These are phyloP conservation scores for Monosporascus cannonballus DNA, from an alignment of 2,329 filamentous ascomycete genomes.

Conservation along the genomic window DNA sequence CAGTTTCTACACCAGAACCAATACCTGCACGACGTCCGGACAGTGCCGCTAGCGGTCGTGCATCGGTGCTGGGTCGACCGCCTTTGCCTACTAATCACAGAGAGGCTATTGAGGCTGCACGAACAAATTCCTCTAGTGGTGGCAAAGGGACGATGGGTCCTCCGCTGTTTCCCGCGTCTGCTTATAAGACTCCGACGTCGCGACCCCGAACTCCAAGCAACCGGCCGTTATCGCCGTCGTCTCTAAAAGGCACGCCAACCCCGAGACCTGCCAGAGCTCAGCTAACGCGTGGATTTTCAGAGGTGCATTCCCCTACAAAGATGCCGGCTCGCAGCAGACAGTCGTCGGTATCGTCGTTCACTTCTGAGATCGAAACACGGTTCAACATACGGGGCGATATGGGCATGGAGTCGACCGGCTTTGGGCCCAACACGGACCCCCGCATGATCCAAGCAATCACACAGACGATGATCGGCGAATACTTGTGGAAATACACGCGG, in stretches of 20 bases:
- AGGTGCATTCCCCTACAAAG: conserved; percentile 43
- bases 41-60: conserved; percentile 63
- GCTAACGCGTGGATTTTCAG: conserved; percentile 36
- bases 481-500: conserved; percentile 97
- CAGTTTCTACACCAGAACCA: conserved; percentile 31
- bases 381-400: conserved; percentile 70
- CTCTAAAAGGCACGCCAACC: conserved; percentile 51
- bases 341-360: conserved; percentile 92
- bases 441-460: conserved; percentile 99
- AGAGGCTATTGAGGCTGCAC: conserved; percentile 76
- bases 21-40: conserved; percentile 50
- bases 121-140: conserved; percentile 47
- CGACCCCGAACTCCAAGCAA: conserved; percentile 58
- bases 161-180: conserved; percentile 76
- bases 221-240: conserved; percentile 35
- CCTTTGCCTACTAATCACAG: conserved; percentile 79
- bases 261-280: conserved; percentile 40
- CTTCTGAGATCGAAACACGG: conserved; percentile 83
- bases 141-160: conserved; percentile 65
- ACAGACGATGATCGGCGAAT: conserved; percentile 99
- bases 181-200: conserved; percentile 39
- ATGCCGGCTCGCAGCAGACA: conserved; percentile 47
- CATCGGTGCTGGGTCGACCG: conserved; percentile 43
- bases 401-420: conserved; percentile 47
- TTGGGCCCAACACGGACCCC: conserved; percentile 75